These are phyloP conservation scores for Vaccinium myrtillus DNA, from an alignment of 148 eudicot genomes.

Conservation along the genomic window DNA sequence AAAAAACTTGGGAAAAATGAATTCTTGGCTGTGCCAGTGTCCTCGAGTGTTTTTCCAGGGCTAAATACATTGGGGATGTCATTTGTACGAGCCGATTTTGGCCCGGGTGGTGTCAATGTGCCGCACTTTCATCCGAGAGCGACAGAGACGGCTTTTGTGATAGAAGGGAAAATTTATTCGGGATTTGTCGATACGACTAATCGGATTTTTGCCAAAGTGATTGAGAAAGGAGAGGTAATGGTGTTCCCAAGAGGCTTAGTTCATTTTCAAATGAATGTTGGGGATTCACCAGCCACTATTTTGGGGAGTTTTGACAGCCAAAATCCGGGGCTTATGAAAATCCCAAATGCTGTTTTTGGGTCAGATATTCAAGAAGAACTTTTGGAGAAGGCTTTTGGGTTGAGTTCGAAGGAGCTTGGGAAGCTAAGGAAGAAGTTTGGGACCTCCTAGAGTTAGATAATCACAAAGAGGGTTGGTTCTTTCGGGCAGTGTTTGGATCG, in stretches of 20 bases:
- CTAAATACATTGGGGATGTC: constrained; percentile 79
- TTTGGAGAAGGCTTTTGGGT: constrained; percentile 77
- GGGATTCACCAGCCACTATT: constrained; percentile 56
- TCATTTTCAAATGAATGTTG: constrained; percentile 87
- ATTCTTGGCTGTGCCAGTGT: constrained; percentile 52
- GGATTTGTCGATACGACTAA: constrained; percentile 75
- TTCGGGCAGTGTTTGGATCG: background rate
- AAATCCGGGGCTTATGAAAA: constrained; percentile 68
- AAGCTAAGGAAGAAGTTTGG: constrained; percentile 55
- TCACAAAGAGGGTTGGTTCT: background rate
- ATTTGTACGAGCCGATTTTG: constrained; percentile 70
- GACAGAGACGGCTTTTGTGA: constrained; percentile 65
- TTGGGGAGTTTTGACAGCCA: constrained; percentile 81
- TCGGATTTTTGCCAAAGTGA: constrained; percentile 58
- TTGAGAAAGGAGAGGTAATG: constrained; percentile 86
- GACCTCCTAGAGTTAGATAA: constrained; percentile 9
- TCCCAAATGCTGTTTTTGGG: constrained; percentile 66
- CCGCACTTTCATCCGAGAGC: constrained; percentile 91
- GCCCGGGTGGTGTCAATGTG: constrained; percentile 52
- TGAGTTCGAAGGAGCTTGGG: constrained; percentile 48
- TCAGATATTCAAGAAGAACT: constrained; percentile 55
- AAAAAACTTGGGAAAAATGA: constrained; percentile 32
- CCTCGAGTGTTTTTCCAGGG: constrained; percentile 57
- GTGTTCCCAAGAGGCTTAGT: constrained; percentile 76
- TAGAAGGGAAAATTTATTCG: constrained; percentile 63